Conservation (phyloP, 2,329 filamentous ascomycete species). For the Nemania sp. region DNA sequence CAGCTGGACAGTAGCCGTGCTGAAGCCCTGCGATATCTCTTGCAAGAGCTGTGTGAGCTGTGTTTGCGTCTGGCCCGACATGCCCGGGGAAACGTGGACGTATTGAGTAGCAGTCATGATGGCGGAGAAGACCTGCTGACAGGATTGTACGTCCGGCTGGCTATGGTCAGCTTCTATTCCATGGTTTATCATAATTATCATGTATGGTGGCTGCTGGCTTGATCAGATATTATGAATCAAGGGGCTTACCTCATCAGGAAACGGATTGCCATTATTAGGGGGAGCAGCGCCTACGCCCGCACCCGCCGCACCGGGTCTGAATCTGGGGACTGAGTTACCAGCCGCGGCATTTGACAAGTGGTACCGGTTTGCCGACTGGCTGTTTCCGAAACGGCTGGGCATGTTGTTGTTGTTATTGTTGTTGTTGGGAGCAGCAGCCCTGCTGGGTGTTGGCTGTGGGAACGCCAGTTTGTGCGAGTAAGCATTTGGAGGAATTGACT, state of each 20-base stretch:
- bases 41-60: constrained; percentile 29
- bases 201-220: too few species aligned
- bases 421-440: not conserved
- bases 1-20: constrained; percentile 16
- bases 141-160: constrained; percentile 7
- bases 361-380: constrained; percentile 8
- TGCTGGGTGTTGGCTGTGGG: constrained; percentile 19
- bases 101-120: constrained; percentile 32
- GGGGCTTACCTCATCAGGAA: constrained; percentile 14
- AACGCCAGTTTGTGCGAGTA: constrained; percentile 5
- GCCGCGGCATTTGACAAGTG: constrained; percentile 7
- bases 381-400: constrained; percentile 2
- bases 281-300: not conserved
- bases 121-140: constrained; percentile 16
- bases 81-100: constrained; percentile 29
- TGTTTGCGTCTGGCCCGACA: constrained; percentile 18
- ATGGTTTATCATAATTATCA: too few species aligned
- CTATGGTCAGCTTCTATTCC: not conserved
- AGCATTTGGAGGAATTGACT: constrained; percentile 26
- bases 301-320: not conserved
- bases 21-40: constrained; percentile 32
- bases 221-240: not conserved
- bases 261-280: constrained; percentile 3
- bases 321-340: constrained; percentile 12
- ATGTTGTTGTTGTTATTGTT: constrained; percentile 6